Base-by-base conservation (phyloP, 2,329 filamentous ascomycete genomes). In the Aaosphaeria pasadenensis region DNA sequence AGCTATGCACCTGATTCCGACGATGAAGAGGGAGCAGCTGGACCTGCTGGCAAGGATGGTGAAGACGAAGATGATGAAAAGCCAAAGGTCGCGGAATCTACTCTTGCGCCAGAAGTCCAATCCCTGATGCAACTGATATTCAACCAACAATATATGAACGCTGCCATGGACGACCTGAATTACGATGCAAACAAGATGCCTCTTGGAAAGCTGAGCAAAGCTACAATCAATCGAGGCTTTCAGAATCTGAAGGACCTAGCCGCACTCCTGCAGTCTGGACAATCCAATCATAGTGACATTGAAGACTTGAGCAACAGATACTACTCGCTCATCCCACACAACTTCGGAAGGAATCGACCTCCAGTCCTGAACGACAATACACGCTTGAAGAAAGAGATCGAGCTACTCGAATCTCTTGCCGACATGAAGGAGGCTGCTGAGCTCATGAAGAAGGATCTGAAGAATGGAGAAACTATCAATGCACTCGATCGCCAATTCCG, bases 341-440 rank as follows among this genome's bases (percentile, higher is more conserved):
- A 75, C 31, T 92, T 94, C 67, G 88, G 89, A 6, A 85, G 89
- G 31, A 81, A 82, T 40, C 77, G 85, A 0, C 88, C 89, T 0
- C 87, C 88, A 0, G 62, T 91, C 56, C 87, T 95, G 58, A 66
- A 67, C 32, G 73, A 72, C 36, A 63, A 80, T 17, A 55, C 56
- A 1, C 69, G 79, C 55, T 78, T 95, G 58, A 90, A 91, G 72
- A 79, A 73, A 58, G 90, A 95, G 71, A 80, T 92, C 56, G 86
- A 89, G 40, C 78, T 95, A 55, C 80, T 95, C 1, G 89, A 95
- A 60, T 88, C 84, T 51, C 74, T 95, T 64, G 86, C 84, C 2
- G 89, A 94, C 60, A 92, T 95, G 88, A 91, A 91, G 70, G 86
- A 89, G 50, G 85, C 89, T 1, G 82, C 84, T 24, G 80, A 85